Evolutionary conservation across 495 filamentous ascomycete genomes (phyloP).

Genomic region (Podospora sp.): DNA sequence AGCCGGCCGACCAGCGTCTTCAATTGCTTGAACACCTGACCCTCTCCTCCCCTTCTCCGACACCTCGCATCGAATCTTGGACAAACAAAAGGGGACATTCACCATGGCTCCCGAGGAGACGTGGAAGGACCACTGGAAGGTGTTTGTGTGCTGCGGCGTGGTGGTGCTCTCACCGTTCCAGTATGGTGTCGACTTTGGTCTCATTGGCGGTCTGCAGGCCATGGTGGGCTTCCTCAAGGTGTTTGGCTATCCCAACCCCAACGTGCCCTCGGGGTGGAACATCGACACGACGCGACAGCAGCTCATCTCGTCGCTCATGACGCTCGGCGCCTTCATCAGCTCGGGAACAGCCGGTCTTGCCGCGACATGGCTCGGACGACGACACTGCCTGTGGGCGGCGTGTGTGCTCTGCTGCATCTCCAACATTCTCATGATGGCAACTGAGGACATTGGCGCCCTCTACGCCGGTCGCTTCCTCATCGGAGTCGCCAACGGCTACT

Average conservation of each 20-base stretch:
- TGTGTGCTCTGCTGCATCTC: constrained; percentile 52
- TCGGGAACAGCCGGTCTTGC: constrained; percentile 57
- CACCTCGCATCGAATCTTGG: background rate
- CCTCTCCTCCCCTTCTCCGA: background rate
- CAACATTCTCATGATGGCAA: constrained; percentile 61
- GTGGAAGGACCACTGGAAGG: constrained; percentile 45
- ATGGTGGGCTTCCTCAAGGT: constrained; percentile 64
- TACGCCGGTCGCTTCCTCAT: constrained; percentile 60
- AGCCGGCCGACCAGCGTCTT: background rate
- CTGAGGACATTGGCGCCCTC: constrained; percentile 53
- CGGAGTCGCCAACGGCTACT: constrained; percentile 58
- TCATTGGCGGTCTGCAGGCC: constrained; percentile 63
- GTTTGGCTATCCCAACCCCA: constrained; percentile 44
- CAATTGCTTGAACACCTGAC: background rate
- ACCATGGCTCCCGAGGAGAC: constrained; percentile 21
- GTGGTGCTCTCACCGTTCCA: constrained; percentile 60
- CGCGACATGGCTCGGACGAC: constrained; percentile 51
- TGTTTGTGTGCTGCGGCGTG: constrained; percentile 47
- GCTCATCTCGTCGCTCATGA: constrained; percentile 62
- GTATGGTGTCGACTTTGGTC: constrained; percentile 64
- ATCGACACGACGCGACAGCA: constrained; percentile 56
- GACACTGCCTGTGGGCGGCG: constrained; percentile 52
- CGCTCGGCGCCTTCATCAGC: constrained; percentile 60
- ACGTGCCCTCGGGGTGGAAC: constrained; percentile 55
- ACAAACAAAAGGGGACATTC: background rate